These are phyloP conservation scores for Solanum sitiens DNA, from an alignment of 257 asterid genomes.

Conservation along the genomic window DNA sequence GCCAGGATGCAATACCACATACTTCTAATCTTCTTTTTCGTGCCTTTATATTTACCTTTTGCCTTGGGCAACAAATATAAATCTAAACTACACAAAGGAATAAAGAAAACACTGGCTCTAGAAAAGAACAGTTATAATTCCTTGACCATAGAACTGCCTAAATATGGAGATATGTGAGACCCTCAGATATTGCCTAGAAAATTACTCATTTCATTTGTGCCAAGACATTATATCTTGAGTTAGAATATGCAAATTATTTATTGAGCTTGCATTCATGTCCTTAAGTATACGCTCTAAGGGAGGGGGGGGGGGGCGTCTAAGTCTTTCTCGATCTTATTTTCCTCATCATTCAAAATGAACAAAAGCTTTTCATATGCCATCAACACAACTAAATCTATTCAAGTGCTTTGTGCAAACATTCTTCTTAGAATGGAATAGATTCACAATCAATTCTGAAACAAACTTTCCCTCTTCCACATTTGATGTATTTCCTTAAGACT, in stretches of 20 bases:
- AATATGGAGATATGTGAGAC: background rate
- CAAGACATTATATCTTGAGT: background rate
- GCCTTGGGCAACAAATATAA: background rate
- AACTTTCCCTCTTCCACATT: background rate
- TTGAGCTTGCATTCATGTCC: background rate
- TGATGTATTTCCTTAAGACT: background rate
- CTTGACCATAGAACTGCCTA: background rate
- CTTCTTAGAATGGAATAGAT: background rate
- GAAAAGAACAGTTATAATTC: background rate
- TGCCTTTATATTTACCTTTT: background rate
- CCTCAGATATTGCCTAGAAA: background rate
- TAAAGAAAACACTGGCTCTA: background rate
- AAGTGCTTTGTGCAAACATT: background rate
- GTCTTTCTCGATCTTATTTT: background rate
- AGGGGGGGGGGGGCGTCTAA: background rate
- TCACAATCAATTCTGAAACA: background rate
- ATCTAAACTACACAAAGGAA: background rate
- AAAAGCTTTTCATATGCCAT: background rate
- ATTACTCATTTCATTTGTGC: background rate
- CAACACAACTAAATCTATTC: background rate
- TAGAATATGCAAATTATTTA: background rate
- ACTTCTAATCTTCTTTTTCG: background rate
- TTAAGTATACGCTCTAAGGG: background rate
- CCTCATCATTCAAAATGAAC: background rate
- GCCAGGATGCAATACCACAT: background rate